phyloP scores from a whole-genome alignment of 2,329 filamentous ascomycete genomes.

The Aspergillus nomiae region DNA sequence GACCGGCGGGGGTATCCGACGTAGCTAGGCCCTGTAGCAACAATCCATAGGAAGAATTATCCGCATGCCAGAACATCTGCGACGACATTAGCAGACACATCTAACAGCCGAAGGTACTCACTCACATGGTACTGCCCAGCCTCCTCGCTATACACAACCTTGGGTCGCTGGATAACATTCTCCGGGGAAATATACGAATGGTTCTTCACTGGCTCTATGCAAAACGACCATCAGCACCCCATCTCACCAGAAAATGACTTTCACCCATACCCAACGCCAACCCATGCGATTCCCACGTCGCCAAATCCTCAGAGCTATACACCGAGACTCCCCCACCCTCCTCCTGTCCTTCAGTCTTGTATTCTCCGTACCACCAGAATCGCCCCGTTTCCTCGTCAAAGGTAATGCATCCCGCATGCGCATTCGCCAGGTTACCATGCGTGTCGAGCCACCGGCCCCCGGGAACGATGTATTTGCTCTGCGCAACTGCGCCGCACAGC shows the following conservation, averaged over 20 bases:
- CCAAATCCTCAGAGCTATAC: conserved; percentile 62
- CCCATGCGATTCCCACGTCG: conserved; percentile 61
- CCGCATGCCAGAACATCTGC: conserved; percentile 63
- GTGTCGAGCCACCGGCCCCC: conserved; percentile 64
- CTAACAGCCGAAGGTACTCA: accelerated
- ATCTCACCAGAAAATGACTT: not conserved
- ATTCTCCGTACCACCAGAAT: conserved; percentile 65
- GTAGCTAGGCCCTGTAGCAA: conserved; percentile 60
- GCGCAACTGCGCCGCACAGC: conserved; percentile 8
- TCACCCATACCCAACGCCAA: conserved; percentile 54
- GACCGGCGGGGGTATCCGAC: conserved; percentile 55
- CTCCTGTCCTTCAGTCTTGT: conserved; percentile 59
- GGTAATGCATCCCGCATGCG: conserved; percentile 61
- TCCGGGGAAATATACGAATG: conserved; percentile 58
- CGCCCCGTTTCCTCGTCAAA: conserved; percentile 55
- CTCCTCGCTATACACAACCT: conserved; percentile 60
- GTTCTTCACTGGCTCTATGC: conserved; percentile 52
- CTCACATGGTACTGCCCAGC: conserved; percentile 59
- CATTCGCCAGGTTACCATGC: conserved; percentile 61
- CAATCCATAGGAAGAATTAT: conserved; percentile 59
- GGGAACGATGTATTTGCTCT: conserved; percentile 61
- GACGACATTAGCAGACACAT: not conserved
- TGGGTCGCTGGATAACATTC: conserved; percentile 64
- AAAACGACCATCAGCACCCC: not conserved
- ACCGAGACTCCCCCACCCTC: conserved; percentile 64